Base-by-base conservation (phyloP, 106 monocot species). In the Cymbidium sinense region DNA sequence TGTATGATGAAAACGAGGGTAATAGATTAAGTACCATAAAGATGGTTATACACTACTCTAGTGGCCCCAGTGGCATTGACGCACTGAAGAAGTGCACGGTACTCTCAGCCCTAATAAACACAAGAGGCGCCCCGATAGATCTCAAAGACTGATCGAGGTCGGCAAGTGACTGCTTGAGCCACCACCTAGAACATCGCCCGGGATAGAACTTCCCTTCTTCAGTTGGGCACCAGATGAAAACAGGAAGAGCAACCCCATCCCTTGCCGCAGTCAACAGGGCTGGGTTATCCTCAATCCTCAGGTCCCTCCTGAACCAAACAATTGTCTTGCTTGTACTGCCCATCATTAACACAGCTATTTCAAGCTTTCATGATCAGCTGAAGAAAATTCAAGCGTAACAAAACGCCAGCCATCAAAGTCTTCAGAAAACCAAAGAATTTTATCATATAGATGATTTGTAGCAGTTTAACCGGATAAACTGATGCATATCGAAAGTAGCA, bases 211-310 rank as follows among this genome's bases (percentile, higher is more conserved):
- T 85, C 37, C 87, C 93, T 82, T 95, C 93, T 81, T 95, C 95
- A 52, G 75, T 78, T 0, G 93, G 89, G 28, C 90, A 93, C 95
- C 95, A 95, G 64, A 95, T 87, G 82, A 93, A 95, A 43, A 95
- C 84, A 5, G 95, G 95, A 76, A 95, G 83, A 18, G 90, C 82
- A 41, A 74, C 39, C 4, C 86, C 90, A 33, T 88, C 93, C 76
- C 64, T 95, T 1, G 84, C 70, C 17, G 92, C 95, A 0, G 87
- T 77, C 0, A 88, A 75, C 44, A 95, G 81, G 37, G 93, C 95
- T 23, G 90, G 95, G 76, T 95, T 95, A 80, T 95, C 95, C 79
- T 95, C 93, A 55, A 95, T 90, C 76, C 95, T 93, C 17, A 95
- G 86, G 85, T 95, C 95, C 65, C 93, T 95, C 65, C 95, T 88